Evolutionary conservation across 1,139 yeast genomes (phyloP).

Genomic region (Suhomyces maxii): DNA sequence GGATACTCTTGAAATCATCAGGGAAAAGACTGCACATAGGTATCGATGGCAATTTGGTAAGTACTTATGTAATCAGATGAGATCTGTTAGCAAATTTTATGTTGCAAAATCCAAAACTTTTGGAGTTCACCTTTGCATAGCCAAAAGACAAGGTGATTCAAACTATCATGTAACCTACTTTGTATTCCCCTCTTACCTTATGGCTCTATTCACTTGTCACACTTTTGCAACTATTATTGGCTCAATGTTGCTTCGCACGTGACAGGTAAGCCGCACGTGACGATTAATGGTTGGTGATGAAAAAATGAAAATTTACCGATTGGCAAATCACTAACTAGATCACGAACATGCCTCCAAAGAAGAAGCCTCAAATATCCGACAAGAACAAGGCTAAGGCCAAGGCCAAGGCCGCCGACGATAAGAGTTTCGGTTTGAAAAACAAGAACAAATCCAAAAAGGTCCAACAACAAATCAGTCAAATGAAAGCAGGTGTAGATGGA

Average conservation of each 20-base stretch:
- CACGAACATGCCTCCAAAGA: conserved; percentile 56
- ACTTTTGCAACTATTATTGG: not conserved
- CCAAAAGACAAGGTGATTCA: too few species aligned
- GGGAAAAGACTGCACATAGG: too few species aligned
- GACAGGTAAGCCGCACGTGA: not conserved
- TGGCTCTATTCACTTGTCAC: not conserved
- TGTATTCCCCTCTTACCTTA: too few species aligned
- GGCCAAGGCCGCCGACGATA: conserved; percentile 74
- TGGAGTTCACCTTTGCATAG: too few species aligned
- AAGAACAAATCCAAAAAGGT: conserved; percentile 92
- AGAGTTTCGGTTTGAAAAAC: conserved; percentile 92
- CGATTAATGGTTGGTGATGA: not conserved
- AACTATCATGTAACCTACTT: too few species aligned
- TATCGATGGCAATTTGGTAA: too few species aligned
- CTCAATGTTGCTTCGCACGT: not conserved
- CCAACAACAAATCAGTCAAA: conserved; percentile 80
- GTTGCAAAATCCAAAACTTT: too few species aligned
- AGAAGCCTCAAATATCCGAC: conserved; percentile 55
- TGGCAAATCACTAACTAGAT: not conserved
- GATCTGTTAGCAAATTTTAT: too few species aligned
- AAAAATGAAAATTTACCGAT: not conserved
- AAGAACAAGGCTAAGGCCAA: conserved; percentile 69
- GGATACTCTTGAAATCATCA: too few species aligned
- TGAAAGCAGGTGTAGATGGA: conserved; percentile 62
- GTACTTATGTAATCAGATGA: too few species aligned